Evolutionary conservation across 2,329 filamentous ascomycete genomes (phyloP).

Genomic region (Fusarium verticillioides): DNA sequence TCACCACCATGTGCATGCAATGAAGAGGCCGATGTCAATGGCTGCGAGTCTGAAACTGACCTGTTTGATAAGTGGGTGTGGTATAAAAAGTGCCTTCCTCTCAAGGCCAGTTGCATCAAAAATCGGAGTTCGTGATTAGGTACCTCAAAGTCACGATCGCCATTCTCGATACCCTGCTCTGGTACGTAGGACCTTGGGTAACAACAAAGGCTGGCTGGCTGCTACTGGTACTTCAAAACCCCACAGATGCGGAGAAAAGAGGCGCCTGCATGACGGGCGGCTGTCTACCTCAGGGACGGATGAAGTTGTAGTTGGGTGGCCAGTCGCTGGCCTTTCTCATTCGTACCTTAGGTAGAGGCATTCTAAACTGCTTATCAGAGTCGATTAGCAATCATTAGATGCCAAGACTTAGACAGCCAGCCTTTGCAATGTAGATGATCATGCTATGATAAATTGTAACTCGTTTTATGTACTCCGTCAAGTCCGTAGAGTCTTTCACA

Average conservation of each 20-base stretch:
- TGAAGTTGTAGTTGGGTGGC: neutral
- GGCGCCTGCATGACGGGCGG: neutral
- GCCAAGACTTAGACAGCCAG: neutral
- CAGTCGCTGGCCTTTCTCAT: neutral
- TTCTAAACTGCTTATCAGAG: neutral
- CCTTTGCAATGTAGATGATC: neutral
- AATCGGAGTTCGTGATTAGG: conserved; percentile 12
- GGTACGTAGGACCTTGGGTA: neutral
- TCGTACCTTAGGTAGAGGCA: too few relatives aligned
- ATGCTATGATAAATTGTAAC: neutral
- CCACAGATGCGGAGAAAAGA: neutral
- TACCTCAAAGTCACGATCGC: neutral
- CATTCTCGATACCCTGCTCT: conserved; percentile 6
- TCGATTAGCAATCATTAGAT: neutral
- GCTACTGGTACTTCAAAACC: conserved; percentile 5
- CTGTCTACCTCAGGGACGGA: neutral
- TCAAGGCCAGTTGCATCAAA: conserved; percentile 25
- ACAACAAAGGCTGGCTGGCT: neutral
- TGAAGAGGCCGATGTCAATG: neutral
- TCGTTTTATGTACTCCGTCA: neutral
- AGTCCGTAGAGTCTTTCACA: too few relatives aligned
- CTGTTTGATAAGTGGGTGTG: conserved; percentile 2
- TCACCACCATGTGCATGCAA: neutral
- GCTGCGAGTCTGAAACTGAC: neutral
- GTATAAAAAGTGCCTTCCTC: conserved; percentile 21